Base-by-base conservation (phyloP, 805 yeast genomes). In the Nakazawaea pomicola region DNA sequence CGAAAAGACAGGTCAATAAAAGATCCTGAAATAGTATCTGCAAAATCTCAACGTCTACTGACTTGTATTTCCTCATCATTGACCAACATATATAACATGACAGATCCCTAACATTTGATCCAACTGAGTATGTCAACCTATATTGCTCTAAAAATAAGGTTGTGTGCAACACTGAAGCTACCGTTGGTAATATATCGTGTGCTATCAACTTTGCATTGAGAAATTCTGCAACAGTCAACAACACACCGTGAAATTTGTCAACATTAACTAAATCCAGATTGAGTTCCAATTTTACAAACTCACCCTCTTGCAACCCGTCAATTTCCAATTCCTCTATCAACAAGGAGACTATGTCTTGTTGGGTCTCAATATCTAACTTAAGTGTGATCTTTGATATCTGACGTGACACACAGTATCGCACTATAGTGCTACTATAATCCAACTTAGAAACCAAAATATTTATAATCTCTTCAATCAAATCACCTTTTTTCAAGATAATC, bases 1-100 rank as follows among this genome's bases (percentile, higher is more conserved):
- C 98, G 53, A 82, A 81, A 36, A 86, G 67, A 7, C 81, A 62
- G 1, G 77, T 68, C 9, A 68, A 55, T 2, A 84, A 51, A 19
- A 86, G 56, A 48, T 69, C 67, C 15, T 48, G 45, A 38, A 65
- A 62, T 1, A 64, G 29, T 1, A 38, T 38, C 1, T 50, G 25
- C 0, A 49, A 49, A 1, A 53, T 42, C 1, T 46, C 33, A 4
- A 65, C 45, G 7, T 52, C 52, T 0, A 38, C 28, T 0, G 47
- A 44, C 32, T 40, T 31, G 43, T 61, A 51, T 54, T 62, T 61
- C 48, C 83, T 69, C 27, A 76, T 68, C 14, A 83, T 40, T 0
- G 95, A 74, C 98, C 98, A 90, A n/a, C 78, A 61, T 0, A 85
- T 76, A 53, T 83, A 90, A 57, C 95, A 84, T 0, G 91, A 78